Conservation (phyloP, 441 rosid species). For the Brassica hybrid region DNA sequence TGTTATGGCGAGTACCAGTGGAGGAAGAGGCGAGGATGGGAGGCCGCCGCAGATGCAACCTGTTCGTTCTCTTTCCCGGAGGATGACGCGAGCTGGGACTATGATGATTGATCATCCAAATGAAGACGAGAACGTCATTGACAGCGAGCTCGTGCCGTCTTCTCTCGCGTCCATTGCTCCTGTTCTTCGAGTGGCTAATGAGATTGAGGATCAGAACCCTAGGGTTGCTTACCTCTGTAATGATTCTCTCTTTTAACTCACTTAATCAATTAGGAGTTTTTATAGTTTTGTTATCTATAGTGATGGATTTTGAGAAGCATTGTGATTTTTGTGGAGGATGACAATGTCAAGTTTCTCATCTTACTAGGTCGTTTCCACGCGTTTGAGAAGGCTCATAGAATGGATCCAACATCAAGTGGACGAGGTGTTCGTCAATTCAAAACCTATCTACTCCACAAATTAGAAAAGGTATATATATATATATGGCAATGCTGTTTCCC, state of each 20-base stretch:
- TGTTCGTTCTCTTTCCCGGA: conserved; percentile 51
- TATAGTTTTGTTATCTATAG: too few species aligned
- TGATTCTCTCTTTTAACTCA: conserved; percentile 28
- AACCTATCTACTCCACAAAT: conserved; percentile 82
- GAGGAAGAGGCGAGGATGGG: conserved; percentile 50
- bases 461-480: conserved; percentile 90
- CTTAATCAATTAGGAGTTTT: too few species aligned
- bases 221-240: conserved; percentile 95
- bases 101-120: conserved; percentile 58
- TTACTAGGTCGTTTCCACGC: conserved; percentile 99
- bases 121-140: conserved; percentile 56
- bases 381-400: conserved; percentile 85
- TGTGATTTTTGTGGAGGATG: background rate
- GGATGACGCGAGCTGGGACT: conserved; percentile 55
- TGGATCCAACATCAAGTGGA: conserved; percentile 80
- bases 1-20: conserved; percentile 72
- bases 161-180: conserved; percentile 71
- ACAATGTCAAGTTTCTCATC: conserved; percentile 35
- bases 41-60: conserved; percentile 44
- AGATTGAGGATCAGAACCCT: conserved; percentile 64
- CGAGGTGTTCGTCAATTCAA: conserved; percentile 97
- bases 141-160: conserved; percentile 95
- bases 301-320: too few species aligned
- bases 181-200: conserved; percentile 93
- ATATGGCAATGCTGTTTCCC: too few species aligned